phyloP scores from a whole-genome alignment of 2,329 filamentous ascomycete genomes.

The Karstenula rhodostoma region DNA sequence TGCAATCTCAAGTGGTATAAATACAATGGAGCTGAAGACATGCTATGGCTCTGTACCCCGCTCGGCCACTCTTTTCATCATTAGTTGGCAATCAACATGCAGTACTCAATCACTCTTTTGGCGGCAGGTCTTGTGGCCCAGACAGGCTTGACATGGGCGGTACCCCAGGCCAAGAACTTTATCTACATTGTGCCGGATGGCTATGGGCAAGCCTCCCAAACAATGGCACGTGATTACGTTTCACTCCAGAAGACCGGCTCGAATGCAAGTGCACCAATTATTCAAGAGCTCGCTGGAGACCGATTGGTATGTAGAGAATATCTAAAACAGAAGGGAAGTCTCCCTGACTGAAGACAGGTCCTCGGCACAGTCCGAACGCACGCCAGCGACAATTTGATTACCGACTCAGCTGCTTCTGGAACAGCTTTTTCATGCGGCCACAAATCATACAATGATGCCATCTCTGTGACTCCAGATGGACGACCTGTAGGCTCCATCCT shows the following conservation, averaged over 20 bases:
- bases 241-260: constrained; percentile 29
- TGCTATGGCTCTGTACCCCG: background rate
- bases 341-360: constrained; percentile 16
- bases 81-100: background rate
- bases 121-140: constrained; percentile 17
- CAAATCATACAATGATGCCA: constrained; percentile 51
- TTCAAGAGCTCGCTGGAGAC: constrained; percentile 29
- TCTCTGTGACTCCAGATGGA: constrained; percentile 45
- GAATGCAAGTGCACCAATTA: constrained; percentile 27
- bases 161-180: constrained; percentile 30
- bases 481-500: constrained; percentile 51
- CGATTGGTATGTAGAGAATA: constrained; percentile 2
- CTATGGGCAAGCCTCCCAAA: constrained; percentile 34
- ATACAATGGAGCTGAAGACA: background rate
- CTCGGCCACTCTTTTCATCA: background rate
- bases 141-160: constrained; percentile 21
- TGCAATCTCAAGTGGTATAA: background rate
- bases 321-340: background rate
- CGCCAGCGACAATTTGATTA: constrained; percentile 47
- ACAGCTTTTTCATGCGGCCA: constrained; percentile 53
- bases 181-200: constrained; percentile 38
- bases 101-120: constrained; percentile 4
- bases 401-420: constrained; percentile 53
- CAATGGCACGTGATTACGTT: constrained; percentile 32
- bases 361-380: constrained; percentile 34